phyloP scores from a whole-genome alignment of 2,329 filamentous ascomycete genomes.

The Periglandula ipomoeae region DNA sequence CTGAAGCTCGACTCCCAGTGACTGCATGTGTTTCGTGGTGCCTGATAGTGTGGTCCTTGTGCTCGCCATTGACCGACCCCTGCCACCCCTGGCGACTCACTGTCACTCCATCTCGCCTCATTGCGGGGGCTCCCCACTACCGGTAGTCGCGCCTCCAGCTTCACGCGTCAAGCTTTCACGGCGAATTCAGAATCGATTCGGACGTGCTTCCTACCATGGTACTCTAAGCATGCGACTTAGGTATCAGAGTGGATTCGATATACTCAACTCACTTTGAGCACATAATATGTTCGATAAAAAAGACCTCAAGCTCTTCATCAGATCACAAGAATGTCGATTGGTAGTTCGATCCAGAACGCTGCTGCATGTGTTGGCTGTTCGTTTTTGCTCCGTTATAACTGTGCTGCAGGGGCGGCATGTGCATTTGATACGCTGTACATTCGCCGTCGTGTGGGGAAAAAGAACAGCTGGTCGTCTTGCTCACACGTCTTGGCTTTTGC shows the following conservation, averaged over 20 bases:
- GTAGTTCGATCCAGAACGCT: not conserved
- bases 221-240: not conserved
- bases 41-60: not conserved
- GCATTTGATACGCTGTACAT: not conserved
- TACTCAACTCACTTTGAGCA: too few relatives aligned
- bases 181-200: not conserved
- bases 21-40: too few relatives aligned
- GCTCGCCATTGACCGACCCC: not conserved
- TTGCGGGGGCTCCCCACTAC: not conserved
- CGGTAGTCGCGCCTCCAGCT: not conserved
- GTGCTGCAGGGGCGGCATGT: not conserved
- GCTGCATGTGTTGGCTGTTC: not conserved
- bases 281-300: too few relatives aligned
- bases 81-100: too few relatives aligned
- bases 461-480: too few relatives aligned
- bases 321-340: not conserved
- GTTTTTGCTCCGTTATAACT: not conserved
- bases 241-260: too few relatives aligned
- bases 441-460: too few relatives aligned
- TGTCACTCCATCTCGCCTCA: too few relatives aligned
- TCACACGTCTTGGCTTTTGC: too few relatives aligned
- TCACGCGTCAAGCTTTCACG: not conserved
- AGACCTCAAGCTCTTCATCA: not conserved
- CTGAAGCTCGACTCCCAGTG: too few relatives aligned
- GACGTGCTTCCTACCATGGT: too few relatives aligned